phyloP scores from a whole-genome alignment of 495 filamentous ascomycete genomes.

The Penicillium taxi region DNA sequence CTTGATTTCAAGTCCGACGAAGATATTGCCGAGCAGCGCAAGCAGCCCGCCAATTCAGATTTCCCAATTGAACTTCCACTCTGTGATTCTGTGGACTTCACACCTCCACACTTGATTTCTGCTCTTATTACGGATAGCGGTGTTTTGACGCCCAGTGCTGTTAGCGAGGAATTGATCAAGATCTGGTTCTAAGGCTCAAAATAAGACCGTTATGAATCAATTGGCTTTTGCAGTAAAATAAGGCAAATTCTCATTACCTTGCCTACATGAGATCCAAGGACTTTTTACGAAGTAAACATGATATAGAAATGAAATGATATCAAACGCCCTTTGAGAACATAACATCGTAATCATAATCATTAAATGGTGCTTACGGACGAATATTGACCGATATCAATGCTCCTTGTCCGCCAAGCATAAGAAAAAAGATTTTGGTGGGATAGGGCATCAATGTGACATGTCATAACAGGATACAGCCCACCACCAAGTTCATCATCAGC shows the following conservation, averaged over 20 bases:
- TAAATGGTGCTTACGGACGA: neutral
- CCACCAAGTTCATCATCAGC: too few species aligned
- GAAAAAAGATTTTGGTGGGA: neutral
- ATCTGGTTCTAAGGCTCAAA: conserved; percentile 56
- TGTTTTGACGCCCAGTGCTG: conserved; percentile 65
- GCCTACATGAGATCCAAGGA: too few species aligned
- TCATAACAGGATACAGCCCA: too few species aligned
- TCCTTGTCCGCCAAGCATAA: neutral
- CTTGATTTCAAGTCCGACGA: conserved; percentile 58
- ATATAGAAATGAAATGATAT: too few species aligned
- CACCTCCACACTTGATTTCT: conserved; percentile 72
- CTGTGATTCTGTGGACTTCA: conserved; percentile 71
- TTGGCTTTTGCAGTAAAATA: too few species aligned
- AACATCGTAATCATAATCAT: too few species aligned
- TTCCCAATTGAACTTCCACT: conserved; percentile 19
- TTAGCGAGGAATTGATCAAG: conserved; percentile 71
- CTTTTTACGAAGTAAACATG: too few species aligned
- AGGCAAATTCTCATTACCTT: neutral
- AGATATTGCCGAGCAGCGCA: conserved; percentile 37
- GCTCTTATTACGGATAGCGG: conserved; percentile 72
- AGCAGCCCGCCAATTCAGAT: conserved; percentile 26
- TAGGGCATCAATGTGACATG: too few species aligned
- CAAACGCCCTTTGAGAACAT: too few species aligned
- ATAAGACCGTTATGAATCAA: too few species aligned
- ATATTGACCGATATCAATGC: too few species aligned